Evolutionary conservation across 2,329 filamentous ascomycete genomes (phyloP).

Genomic region (Mycogone perniciosa): DNA sequence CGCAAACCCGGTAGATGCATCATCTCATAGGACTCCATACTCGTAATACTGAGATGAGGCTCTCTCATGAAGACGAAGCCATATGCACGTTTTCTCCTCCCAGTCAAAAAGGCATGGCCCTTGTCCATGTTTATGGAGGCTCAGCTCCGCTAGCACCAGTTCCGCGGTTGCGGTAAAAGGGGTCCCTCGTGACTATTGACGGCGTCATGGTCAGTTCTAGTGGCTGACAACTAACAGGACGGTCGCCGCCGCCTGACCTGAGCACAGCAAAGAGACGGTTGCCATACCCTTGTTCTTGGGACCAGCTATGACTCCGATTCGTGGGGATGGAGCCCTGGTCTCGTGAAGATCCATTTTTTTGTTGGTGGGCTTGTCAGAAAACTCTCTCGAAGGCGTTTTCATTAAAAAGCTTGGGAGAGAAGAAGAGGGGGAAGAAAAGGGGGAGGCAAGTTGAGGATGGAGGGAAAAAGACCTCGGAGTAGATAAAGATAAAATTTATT

Average conservation of each 20-base stretch:
- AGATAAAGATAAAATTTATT: too few relatives aligned
- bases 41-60: too few relatives aligned
- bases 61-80: too few relatives aligned
- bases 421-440: background rate
- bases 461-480: background rate
- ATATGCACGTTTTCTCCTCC: too few relatives aligned
- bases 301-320: slow-evolving; percentile 12
- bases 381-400: background rate
- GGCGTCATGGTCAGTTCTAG: background rate
- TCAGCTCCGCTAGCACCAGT: too few relatives aligned
- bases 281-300: slow-evolving; percentile 1
- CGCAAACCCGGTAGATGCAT: too few relatives aligned
- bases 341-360: slow-evolving; percentile 10
- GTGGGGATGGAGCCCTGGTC: slow-evolving; percentile 2
- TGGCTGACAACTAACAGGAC: too few relatives aligned
- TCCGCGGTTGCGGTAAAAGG: background rate
- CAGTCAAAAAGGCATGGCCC: background rate
- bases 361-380: slow-evolving; percentile 5
- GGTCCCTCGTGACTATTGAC: background rate
- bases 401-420: background rate
- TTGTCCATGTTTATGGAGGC: too few relatives aligned
- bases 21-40: too few relatives aligned
- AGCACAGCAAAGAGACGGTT: background rate
- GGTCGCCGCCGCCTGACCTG: slow-evolving; percentile 4
- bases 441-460: background rate